These are phyloP conservation scores for Daedaleopsis nitida DNA, from an alignment of 768 basidiomycete species.

Conservation along the genomic window DNA sequence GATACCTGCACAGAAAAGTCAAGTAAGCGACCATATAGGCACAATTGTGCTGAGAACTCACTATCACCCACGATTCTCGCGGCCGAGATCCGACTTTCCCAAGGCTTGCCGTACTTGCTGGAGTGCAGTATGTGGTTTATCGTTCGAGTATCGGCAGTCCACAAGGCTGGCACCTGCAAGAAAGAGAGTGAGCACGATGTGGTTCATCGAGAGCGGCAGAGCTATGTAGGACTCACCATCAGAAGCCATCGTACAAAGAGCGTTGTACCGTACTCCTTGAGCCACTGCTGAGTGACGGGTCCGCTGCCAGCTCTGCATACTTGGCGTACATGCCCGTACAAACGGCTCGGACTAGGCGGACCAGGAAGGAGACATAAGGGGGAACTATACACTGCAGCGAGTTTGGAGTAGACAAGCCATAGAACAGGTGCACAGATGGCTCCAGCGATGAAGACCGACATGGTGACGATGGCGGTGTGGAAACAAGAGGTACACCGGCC, in stretches of 20 bases:
- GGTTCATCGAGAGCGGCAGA: too few species aligned
- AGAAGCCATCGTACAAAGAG: conserved; percentile 4
- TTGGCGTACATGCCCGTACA: conserved; percentile 8
- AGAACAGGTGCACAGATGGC: too few species aligned
- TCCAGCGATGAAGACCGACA: too few species aligned
- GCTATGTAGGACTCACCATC: not conserved
- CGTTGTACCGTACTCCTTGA: not conserved
- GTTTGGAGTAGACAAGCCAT: too few species aligned
- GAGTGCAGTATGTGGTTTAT: conserved; percentile 9
- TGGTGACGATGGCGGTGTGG: too few species aligned
- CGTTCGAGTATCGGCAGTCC: conserved; percentile 2
- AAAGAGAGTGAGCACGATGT: too few species aligned
- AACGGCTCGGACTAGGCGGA: not conserved
- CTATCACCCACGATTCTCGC: conserved; percentile 7
- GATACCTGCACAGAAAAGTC: not conserved
- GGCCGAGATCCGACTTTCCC: conserved; percentile 6
- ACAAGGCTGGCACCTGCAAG: conserved; percentile 4
- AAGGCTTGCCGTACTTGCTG: conserved; percentile 7
- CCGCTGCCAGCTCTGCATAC: conserved; percentile 1
- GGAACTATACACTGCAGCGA: not conserved
- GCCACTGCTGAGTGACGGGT: not conserved
- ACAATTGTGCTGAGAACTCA: not conserved
- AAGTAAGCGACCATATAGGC: not conserved
- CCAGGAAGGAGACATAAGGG: not conserved
- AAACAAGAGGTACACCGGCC: too few species aligned